Evolutionary conservation across 129 eudicot genomes (phyloP), one percentile per base, ranked within the genome.

Genomic region (Arctium lappa): DNA sequence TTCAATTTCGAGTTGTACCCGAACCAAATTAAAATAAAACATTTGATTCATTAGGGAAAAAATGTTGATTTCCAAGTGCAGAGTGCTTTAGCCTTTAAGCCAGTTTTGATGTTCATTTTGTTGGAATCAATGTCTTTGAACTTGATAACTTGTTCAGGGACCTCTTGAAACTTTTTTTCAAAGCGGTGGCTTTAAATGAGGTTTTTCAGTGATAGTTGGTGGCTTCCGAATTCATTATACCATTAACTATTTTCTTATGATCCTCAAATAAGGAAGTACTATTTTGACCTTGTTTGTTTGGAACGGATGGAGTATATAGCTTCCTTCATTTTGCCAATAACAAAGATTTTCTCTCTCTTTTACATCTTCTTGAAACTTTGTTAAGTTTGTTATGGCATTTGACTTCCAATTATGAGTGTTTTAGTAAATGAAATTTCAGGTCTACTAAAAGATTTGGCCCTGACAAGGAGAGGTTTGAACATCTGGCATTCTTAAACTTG

Each of bases 391-490:
- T 75, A 75, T 75, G 80, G 53, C 33, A 74, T 31, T 10, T 74
- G 73, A 31, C 38, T 36, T 53, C n/a, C 36, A 40, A 8, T 10
- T 60, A 16, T 66, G 33, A 50, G 38, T 37, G 56, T 10, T 79
- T 10, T 11, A 2, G 31, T 65, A 38, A 62, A 53, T 80, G 31
- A 10, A 37, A 46, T 79, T n/a, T 38, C 87, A 95, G 98, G 91
- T 95, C 99, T 44, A 95, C 99, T 10, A 95, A 95, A 89, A 77
- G 91, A 48, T 91, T 95, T 86, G 99, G 99, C 22, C 91, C 90
- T 22, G 91, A 93, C 38, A 91, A 90, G 85, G 89, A 93, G 90
- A 91, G 99, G 86, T 95, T 95, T 81, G 97, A 95, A 83, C 97
- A 95, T 76, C 89, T 95, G 78, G 95, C 99, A 74, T 95, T 95